Percentiles rank a stretch among this genome's conserved stretches.
Evolutionary conservation across 495 filamentous ascomycete species (phyloP).

Genomic region (Penicillium paradoxum): DNA sequence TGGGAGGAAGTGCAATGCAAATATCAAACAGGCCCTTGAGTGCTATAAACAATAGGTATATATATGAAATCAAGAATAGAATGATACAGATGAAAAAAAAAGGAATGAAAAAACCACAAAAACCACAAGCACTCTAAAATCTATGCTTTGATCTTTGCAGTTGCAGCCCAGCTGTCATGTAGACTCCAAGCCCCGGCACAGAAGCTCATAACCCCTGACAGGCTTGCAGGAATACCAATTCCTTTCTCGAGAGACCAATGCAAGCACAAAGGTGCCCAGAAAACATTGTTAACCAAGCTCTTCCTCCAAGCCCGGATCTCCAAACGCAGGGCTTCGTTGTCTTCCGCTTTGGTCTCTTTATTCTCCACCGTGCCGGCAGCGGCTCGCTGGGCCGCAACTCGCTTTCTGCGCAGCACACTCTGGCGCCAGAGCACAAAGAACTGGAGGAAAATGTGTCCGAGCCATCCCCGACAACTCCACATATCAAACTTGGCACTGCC

Average conservation of each 20-base stretch:
- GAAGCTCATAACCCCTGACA: conserved; percentile 65
- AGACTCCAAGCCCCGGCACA: conserved; percentile 45
- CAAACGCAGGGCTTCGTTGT: conserved; percentile 33
- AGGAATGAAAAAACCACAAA: neutral
- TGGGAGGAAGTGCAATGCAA: neutral
- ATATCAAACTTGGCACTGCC: conserved; percentile 52
- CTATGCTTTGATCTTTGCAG: conserved; percentile 27
- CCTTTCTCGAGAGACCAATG: conserved; percentile 81
- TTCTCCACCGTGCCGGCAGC: conserved; percentile 14
- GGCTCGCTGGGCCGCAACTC: conserved; percentile 14
- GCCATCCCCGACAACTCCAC: conserved; percentile 80
- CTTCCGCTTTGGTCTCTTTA: conserved; percentile 33
- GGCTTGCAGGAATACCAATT: conserved; percentile 58
- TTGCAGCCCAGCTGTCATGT: conserved; percentile 35
- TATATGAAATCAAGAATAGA: conserved; percentile 11
- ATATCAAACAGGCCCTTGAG: neutral
- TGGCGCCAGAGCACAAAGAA: conserved; percentile 58
- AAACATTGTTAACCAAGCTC: conserved; percentile 45
- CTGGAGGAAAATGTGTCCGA: conserved; percentile 69
- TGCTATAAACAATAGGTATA: conserved; percentile 1
- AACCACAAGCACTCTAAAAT: neutral
- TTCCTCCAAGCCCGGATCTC: conserved; percentile 43
- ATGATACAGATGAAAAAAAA: conserved; percentile 5
- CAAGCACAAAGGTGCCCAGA: conserved; percentile 59
- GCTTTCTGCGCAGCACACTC: conserved; percentile 32